These are phyloP conservation scores for Tuber indicum DNA, from an alignment of 495 filamentous ascomycete species.

Conservation along the genomic window DNA sequence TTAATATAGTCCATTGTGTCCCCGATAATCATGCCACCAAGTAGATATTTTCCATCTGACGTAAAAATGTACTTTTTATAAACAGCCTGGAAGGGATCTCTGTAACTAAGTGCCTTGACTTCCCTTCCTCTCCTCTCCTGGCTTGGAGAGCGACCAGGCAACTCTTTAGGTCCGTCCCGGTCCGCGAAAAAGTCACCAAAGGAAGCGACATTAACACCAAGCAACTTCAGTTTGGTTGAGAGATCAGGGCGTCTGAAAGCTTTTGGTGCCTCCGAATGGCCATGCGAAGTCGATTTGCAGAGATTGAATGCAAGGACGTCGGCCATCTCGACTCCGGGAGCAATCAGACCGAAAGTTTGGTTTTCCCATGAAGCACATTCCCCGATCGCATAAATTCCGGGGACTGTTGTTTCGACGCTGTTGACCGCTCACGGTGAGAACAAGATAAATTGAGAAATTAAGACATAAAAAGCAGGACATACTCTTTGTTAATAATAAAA, in stretches of 20 bases:
- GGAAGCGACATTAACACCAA: conserved; percentile 90
- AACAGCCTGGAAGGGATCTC: conserved; percentile 85
- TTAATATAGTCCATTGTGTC: conserved; percentile 94
- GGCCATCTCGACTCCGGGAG: conserved; percentile 92
- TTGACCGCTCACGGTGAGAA: neutral
- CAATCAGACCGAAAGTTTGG: conserved; percentile 89
- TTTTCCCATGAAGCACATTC: conserved; percentile 94
- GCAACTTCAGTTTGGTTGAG: conserved; percentile 87
- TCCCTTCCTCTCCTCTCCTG: conserved; percentile 41
- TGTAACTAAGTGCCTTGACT: conserved; percentile 82
- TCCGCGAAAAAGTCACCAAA: conserved; percentile 98
- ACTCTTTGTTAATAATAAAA: conserved; percentile 65
- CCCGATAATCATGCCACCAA: conserved; percentile 98
- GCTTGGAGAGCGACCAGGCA: conserved; percentile 51
- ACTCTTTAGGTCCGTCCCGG: conserved; percentile 70
- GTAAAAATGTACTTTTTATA: conserved; percentile 98
- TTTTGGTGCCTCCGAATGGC: conserved; percentile 61
- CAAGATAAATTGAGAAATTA: neutral
- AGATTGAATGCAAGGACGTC: conserved; percentile 94
- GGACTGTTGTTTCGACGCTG: conserved; percentile 63
- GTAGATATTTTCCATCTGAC: conserved; percentile 80
- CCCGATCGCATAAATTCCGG: conserved; percentile 82
- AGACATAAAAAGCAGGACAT: neutral
- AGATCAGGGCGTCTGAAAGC: conserved; percentile 80
- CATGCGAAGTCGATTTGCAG: conserved; percentile 51